These are phyloP conservation scores for Backusella westeae DNA, from an alignment of 192 early-diverging fungal genomes.

Conservation along the genomic window DNA sequence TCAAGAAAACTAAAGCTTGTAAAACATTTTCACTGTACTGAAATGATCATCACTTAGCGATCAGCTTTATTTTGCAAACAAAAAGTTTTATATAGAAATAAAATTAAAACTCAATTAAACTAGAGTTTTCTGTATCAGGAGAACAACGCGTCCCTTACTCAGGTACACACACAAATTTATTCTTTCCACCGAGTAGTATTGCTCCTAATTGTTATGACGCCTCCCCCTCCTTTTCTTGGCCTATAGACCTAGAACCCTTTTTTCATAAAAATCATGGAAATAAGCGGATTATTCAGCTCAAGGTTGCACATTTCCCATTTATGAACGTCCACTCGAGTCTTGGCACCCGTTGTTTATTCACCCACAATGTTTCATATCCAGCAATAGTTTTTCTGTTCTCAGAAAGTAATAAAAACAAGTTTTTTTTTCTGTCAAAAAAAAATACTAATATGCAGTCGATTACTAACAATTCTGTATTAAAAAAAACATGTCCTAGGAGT, in stretches of 20 bases:
- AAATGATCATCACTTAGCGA: too few species aligned
- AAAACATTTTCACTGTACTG: too few species aligned
- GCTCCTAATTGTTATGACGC: not conserved
- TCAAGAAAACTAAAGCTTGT: too few species aligned
- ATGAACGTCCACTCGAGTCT: not conserved
- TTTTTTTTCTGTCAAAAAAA: not conserved
- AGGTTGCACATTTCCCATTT: not conserved
- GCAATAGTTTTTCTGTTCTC: not conserved
- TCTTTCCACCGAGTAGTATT: not conserved
- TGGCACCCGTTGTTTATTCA: not conserved
- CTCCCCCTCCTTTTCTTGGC: not conserved
- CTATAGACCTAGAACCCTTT: not conserved
- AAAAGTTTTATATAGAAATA: too few species aligned
- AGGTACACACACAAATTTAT: too few species aligned
- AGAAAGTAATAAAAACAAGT: not conserved
- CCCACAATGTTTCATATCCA: not conserved
- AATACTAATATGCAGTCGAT: not conserved
- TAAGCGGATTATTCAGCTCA: not conserved
- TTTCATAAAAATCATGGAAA: not conserved
- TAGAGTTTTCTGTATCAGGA: too few species aligned
- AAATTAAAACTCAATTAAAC: too few species aligned
- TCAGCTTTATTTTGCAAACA: too few species aligned
- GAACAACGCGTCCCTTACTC: too few species aligned
- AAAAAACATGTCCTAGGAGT: not conserved
- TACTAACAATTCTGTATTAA: too few species aligned